Conservation (phyloP, 768 basidiomycete species). For the Suillus ampliporus region DNA sequence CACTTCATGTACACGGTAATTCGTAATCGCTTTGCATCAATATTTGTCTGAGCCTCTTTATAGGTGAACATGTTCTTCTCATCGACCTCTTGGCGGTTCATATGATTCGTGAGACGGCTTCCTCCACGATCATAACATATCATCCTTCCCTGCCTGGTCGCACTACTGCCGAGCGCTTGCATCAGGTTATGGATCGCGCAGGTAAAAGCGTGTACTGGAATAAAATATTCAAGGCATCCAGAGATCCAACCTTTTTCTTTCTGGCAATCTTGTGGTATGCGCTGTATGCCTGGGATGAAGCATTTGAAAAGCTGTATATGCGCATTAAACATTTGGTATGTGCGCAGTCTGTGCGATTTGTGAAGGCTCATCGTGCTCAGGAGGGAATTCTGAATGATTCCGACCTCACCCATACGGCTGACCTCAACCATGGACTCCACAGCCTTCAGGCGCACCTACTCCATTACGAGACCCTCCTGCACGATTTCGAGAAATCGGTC, state of each 20-base stretch:
- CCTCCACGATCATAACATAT: slow-evolving; percentile 42
- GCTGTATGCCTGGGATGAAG: slow-evolving; percentile 59
- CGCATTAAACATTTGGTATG: slow-evolving; percentile 55
- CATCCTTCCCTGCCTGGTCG: slow-evolving; percentile 33
- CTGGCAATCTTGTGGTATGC: slow-evolving; percentile 56
- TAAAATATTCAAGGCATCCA: slow-evolving; percentile 21
- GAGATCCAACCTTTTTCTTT: slow-evolving; percentile 56
- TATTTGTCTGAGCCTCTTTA: neutral
- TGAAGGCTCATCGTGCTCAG: neutral
- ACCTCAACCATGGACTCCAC: slow-evolving; percentile 57
- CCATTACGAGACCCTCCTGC: slow-evolving; percentile 53
- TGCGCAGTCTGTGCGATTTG: slow-evolving; percentile 21
- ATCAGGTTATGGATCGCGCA: slow-evolving; percentile 37
- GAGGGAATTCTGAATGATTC: slow-evolving; percentile 37
- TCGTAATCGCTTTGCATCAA: neutral
- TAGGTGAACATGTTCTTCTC: slow-evolving; percentile 31
- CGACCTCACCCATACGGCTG: slow-evolving; percentile 49
- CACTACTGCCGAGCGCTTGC: slow-evolving; percentile 34
- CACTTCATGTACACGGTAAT: neutral
- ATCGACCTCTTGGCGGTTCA: slow-evolving; percentile 46
- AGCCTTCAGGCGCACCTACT: slow-evolving; percentile 55
- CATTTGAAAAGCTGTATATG: slow-evolving; percentile 49
- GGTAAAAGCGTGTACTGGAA: slow-evolving; percentile 37
- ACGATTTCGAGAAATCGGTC: slow-evolving; percentile 54
- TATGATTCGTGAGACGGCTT: slow-evolving; percentile 36